phyloP scores from a whole-genome alignment of 2,329 filamentous ascomycete genomes.

The Scytalidium lignicola region DNA sequence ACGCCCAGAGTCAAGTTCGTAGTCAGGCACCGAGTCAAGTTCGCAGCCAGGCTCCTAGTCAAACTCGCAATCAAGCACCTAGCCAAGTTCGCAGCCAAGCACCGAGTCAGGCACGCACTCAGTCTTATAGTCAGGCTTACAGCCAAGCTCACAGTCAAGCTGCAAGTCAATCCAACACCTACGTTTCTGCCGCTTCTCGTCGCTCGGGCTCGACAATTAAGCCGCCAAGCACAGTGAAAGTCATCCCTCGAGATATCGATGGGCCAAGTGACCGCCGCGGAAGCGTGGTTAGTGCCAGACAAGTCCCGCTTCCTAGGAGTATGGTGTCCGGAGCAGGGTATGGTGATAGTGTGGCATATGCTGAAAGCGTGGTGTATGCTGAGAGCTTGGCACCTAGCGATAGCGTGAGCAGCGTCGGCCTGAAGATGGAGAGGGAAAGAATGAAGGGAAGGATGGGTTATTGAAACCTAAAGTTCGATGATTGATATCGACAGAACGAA shows the following conservation, averaged over 20 bases:
- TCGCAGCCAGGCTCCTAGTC: too few relatives aligned
- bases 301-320: conserved; percentile 12
- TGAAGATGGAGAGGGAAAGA: neutral
- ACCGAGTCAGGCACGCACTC: neutral
- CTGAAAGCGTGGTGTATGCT: conserved; percentile 40
- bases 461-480: neutral
- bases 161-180: neutral
- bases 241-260: neutral
- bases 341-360: conserved; percentile 39
- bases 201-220: conserved; percentile 2
- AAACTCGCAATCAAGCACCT: neutral
- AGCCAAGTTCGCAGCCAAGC: neutral
- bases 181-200: neutral
- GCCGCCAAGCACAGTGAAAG: neutral
- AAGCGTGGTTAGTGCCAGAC: conserved; percentile 6
- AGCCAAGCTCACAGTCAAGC: neutral
- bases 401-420: conserved; percentile 57
- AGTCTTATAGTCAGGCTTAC: neutral
- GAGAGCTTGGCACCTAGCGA: conserved; percentile 54
- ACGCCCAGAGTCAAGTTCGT: neutral
- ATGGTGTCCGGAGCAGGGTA: conserved; percentile 1
- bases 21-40: too few relatives aligned
- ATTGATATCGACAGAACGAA: neutral
- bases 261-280: neutral
- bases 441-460: neutral